phyloP scores from a whole-genome alignment of 345 rosid genomes.

The Syzygium jambos region DNA sequence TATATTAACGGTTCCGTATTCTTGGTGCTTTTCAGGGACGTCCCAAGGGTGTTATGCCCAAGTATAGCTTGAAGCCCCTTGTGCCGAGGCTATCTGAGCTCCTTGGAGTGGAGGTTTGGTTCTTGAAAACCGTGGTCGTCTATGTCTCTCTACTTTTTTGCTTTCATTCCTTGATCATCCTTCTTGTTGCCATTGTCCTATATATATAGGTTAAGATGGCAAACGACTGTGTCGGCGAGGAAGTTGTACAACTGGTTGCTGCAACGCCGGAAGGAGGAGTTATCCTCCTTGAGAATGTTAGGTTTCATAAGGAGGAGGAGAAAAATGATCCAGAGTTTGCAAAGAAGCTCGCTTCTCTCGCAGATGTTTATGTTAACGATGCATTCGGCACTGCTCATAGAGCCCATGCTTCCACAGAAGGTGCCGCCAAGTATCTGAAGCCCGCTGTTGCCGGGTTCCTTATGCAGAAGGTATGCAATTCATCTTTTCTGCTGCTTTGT shows the following conservation, averaged over 20 bases:
- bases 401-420: constrained; percentile 94
- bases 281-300: constrained; percentile 80
- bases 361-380: constrained; percentile 82
- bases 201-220: constrained; percentile 65
- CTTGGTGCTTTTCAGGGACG: constrained; percentile 59
- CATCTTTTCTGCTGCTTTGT: neutral
- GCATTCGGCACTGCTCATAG: constrained; percentile 94
- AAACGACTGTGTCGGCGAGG: constrained; percentile 70
- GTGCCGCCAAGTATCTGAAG: constrained; percentile 74
- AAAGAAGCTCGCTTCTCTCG: constrained; percentile 87
- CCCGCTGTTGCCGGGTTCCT: constrained; percentile 97
- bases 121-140: neutral
- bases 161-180: neutral
- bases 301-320: constrained; percentile 93
- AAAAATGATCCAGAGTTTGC: constrained; percentile 93
- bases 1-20: neutral
- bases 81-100: constrained; percentile 85
- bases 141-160: neutral
- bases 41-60: constrained; percentile 93
- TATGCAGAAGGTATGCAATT: constrained; percentile 66
- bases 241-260: constrained; percentile 69
- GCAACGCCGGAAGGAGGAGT: constrained; percentile 66
- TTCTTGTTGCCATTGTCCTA: neutral
- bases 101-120: constrained; percentile 63
- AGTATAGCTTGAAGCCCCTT: constrained; percentile 92